Conservation (phyloP, 208 protist species). For the Trypanosoma scelopori region DNA sequence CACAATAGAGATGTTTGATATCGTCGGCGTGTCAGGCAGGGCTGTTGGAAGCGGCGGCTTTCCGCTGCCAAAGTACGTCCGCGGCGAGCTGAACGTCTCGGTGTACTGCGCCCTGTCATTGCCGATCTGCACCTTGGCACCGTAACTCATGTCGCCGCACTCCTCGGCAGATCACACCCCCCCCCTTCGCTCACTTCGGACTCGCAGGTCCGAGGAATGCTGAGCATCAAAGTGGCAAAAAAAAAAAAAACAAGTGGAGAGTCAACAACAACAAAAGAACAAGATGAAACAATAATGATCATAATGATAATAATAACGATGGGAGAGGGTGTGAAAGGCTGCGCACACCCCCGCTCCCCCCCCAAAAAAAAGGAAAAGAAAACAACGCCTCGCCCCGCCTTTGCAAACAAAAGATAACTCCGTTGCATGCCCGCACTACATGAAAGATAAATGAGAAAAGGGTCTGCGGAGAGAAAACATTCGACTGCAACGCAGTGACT, state of each 20-base stretch:
- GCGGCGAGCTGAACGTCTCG: conserved; percentile 83
- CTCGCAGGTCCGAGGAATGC: background rate
- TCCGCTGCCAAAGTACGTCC: conserved; percentile 54
- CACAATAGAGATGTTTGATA: conserved; percentile 72
- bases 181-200: conserved; percentile 2
- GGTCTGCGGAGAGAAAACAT: too few relatives aligned
- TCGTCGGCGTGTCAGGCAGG: conserved; percentile 53
- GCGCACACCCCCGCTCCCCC: too few relatives aligned
- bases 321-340: too few relatives aligned
- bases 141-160: conserved; percentile 31
- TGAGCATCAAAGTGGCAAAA: background rate
- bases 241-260: background rate
- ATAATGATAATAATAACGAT: too few relatives aligned
- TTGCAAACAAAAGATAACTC: too few relatives aligned
- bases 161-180: conserved; percentile 4
- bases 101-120: conserved; percentile 77
- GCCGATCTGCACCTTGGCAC: conserved; percentile 68
- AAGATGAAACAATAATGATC: conserved; percentile 8
- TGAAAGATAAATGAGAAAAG: too few relatives aligned
- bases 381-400: too few relatives aligned
- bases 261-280: conserved; percentile 10
- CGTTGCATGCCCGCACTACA: too few relatives aligned
- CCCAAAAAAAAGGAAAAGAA: conserved; percentile 20
- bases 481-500: too few relatives aligned
- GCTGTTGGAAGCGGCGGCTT: conserved; percentile 44